Evolutionary conservation across 805 yeast species (phyloP), one percentile per base, ranked within the genome.

Genomic region (Starmerella tilneyi): DNA sequence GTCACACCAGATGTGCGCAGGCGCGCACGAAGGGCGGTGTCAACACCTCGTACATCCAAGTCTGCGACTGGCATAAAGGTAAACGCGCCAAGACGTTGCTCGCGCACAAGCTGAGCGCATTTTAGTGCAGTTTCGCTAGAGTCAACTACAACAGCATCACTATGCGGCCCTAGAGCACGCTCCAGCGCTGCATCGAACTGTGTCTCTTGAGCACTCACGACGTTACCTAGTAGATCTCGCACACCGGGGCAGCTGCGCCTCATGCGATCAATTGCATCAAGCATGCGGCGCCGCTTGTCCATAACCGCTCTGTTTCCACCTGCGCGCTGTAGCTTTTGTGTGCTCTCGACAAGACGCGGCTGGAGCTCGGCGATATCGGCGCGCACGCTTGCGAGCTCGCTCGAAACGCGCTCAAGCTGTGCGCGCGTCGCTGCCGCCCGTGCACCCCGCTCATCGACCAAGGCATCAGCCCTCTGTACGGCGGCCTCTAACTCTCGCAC

Each of bases 31-130:
- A 69, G 5, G 78, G 68, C 28, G 65, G 70, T 24, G 12, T 19
- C 29, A 5, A 27, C 22, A 13, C 41, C 33, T 6, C 9, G 23
- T 1, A 76, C 75, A 8, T 69, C 73, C 26, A 92, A 78, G 1
- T 86, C 72, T 56, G 86, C 92, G 42, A 92, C 65, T 0, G 98
- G 97, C 48, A 92, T 81, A 56, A 92, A 88, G 1, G 94, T 77
- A 1, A 92, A 86, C 7, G 74, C 71, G 38, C 97, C 97, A 11
- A 81, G 69, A 52, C 95, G 72, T 59, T 89, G 89, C 52, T 83
- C 88, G 56, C 85, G 84, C 59, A 89, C 66, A 46, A 80, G 81
- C 8, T 76, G 75, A 50, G 92, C 81, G 59, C 94, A 84, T 49
- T 78, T 77, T 46, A 77, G 74, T 0, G 94, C 94, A 19, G 79